These are phyloP conservation scores for Petunia secreta DNA, from an alignment of 257 asterid species.

Conservation along the genomic window DNA sequence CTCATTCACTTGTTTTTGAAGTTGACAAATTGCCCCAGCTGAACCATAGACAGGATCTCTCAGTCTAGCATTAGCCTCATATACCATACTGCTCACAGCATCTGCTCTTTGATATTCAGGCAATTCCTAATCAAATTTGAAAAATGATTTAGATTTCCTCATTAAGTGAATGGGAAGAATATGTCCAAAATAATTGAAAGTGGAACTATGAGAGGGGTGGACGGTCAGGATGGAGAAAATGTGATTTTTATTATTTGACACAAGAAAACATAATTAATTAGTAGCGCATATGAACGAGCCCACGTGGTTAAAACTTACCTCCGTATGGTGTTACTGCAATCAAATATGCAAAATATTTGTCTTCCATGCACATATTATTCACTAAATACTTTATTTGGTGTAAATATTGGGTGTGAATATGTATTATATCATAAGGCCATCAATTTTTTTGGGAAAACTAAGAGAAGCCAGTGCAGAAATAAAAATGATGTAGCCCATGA, in stretches of 20 bases:
- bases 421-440: too few species aligned
- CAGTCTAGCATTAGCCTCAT: slow-evolving; percentile 79
- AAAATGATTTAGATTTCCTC: background rate
- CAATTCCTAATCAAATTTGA: slow-evolving; percentile 47
- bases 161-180: background rate
- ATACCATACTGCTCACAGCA: slow-evolving; percentile 88
- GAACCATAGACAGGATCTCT: slow-evolving; percentile 84
- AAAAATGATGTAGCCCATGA: background rate
- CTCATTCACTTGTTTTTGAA: slow-evolving; percentile 66
- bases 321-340: too few species aligned
- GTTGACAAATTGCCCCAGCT: slow-evolving; percentile 79
- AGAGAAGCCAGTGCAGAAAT: slow-evolving; percentile 2
- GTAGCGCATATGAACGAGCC: background rate
- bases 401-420: too few species aligned
- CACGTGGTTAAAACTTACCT: too few species aligned
- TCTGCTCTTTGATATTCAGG: slow-evolving; percentile 72
- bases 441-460: background rate
- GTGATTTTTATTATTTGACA: slow-evolving; percentile 5
- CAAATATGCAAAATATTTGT: too few species aligned
- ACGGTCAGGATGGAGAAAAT: background rate
- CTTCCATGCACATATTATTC: too few species aligned
- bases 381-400: too few species aligned
- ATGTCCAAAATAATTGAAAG: background rate
- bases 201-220: background rate
- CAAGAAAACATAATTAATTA: background rate